These are phyloP conservation scores for Mangifera indica DNA, from an alignment of 345 rosid genomes.

Conservation along the genomic window DNA sequence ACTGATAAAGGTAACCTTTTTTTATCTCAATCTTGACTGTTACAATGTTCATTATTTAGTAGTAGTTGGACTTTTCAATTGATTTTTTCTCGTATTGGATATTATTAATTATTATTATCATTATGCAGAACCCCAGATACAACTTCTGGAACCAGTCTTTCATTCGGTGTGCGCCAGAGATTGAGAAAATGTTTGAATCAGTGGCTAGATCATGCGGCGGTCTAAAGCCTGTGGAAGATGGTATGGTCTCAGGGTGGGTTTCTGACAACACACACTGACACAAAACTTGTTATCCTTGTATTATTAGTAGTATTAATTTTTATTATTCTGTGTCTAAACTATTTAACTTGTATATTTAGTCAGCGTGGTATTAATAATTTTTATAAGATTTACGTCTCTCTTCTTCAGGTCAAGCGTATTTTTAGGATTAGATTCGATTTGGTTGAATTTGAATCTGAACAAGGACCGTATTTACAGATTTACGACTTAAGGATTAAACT, in stretches of 20 bases:
- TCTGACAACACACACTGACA: slow-evolving; percentile 11
- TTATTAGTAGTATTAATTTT: too few relatives aligned
- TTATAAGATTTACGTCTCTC: too few relatives aligned
- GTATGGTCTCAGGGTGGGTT: slow-evolving; percentile 41
- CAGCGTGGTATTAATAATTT: too few relatives aligned
- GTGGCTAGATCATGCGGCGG: slow-evolving; percentile 59
- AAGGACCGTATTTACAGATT: too few relatives aligned
- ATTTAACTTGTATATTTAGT: too few relatives aligned
- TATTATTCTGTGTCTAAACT: too few relatives aligned
- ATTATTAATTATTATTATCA: background rate
- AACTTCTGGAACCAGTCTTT: slow-evolving; percentile 50
- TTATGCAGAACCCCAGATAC: slow-evolving; percentile 48
- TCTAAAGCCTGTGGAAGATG: slow-evolving; percentile 43
- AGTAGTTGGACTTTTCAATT: background rate
- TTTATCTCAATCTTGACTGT: too few relatives aligned
- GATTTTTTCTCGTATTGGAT: background rate
- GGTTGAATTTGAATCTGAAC: too few relatives aligned
- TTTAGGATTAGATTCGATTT: too few relatives aligned
- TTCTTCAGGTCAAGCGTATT: too few relatives aligned
- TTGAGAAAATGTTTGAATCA: slow-evolving; percentile 50
- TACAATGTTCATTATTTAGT: background rate
- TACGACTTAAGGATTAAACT: too few relatives aligned
- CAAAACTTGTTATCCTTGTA: too few relatives aligned
- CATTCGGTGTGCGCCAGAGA: slow-evolving; percentile 53
- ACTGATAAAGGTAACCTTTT: slow-evolving; percentile 35